These are phyloP conservation scores for Pseudonitzschia delicatissima DNA, from an alignment of 108 stramenopile species.

Conservation along the genomic window DNA sequence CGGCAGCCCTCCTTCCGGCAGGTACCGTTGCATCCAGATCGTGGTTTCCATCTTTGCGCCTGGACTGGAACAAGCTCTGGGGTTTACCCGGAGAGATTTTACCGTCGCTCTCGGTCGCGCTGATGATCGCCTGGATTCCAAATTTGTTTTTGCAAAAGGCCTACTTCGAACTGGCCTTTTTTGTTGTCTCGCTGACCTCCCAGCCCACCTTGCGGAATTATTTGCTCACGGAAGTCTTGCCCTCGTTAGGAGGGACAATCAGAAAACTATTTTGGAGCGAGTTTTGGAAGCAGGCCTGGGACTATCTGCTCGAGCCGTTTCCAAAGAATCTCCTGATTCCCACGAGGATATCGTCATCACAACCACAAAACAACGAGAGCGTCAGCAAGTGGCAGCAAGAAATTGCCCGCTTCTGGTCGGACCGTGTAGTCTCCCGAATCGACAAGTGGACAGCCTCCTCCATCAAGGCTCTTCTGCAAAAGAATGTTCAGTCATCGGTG, in stretches of 20 bases:
- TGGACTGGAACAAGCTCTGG: background rate
- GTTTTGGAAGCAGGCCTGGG: slow-evolving; percentile 5
- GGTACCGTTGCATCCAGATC: background rate
- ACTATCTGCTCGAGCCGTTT: background rate
- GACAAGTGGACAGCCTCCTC: background rate
- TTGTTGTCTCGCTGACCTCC: background rate
- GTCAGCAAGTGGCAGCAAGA: background rate
- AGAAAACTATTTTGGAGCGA: background rate
- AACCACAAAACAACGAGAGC: background rate
- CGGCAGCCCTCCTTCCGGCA: background rate
- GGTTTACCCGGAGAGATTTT: background rate
- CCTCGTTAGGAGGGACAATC: background rate
- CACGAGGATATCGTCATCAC: no score
- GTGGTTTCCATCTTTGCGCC: background rate
- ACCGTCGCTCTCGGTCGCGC: background rate
- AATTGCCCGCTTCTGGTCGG: background rate
- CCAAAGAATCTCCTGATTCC: background rate
- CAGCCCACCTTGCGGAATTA: background rate
- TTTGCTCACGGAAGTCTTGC: background rate
- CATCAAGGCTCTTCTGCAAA: background rate
- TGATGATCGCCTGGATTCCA: background rate
- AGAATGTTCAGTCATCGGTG: background rate
- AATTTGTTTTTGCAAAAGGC: background rate
- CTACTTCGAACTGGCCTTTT: background rate
- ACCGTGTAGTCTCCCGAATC: background rate